phyloP scores from a whole-genome alignment of 768 basidiomycete species.

The Agaricus blazei region DNA sequence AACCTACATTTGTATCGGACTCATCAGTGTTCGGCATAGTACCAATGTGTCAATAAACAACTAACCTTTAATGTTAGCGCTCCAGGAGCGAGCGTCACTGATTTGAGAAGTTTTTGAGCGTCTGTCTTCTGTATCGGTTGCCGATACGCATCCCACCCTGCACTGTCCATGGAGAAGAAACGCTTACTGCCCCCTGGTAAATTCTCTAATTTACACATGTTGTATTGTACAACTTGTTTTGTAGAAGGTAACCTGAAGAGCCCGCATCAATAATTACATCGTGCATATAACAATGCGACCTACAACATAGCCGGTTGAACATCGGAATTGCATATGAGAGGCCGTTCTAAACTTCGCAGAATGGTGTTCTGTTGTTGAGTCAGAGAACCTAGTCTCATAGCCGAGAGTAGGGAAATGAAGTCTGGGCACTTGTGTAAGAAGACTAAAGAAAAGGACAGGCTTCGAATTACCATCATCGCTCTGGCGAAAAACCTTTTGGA shows the following conservation, averaged over 20 bases:
- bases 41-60: not conserved
- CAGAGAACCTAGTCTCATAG: slow-evolving; percentile 76
- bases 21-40: not conserved
- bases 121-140: slow-evolving; percentile 22
- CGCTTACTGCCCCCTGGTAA: slow-evolving; percentile 32
- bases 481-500: slow-evolving; percentile 72
- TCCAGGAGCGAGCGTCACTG: slow-evolving; percentile 40
- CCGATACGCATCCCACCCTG: slow-evolving; percentile 34
- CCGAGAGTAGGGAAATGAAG: slow-evolving; percentile 82
- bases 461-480: slow-evolving; percentile 42
- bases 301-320: slow-evolving; percentile 84
- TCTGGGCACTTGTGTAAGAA: slow-evolving; percentile 30
- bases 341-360: slow-evolving; percentile 52
- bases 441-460: not conserved
- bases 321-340: slow-evolving; percentile 53
- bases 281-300: not conserved
- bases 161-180: slow-evolving; percentile 40
- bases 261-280: not conserved
- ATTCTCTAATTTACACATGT: slow-evolving; percentile 49
- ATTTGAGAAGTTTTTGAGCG: slow-evolving; percentile 34
- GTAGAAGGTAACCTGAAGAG: slow-evolving; percentile 65
- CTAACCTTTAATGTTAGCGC: slow-evolving; percentile 44
- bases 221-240: slow-evolving; percentile 72
- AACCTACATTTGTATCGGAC: slow-evolving; percentile 32
- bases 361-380: slow-evolving; percentile 44